A percentile compares a stretch with the other conserved stretches of the same genome.
Evolutionary conservation across 2,329 filamentous ascomycete species (phyloP).

Genomic region (Penicillium sclerotiorum): DNA sequence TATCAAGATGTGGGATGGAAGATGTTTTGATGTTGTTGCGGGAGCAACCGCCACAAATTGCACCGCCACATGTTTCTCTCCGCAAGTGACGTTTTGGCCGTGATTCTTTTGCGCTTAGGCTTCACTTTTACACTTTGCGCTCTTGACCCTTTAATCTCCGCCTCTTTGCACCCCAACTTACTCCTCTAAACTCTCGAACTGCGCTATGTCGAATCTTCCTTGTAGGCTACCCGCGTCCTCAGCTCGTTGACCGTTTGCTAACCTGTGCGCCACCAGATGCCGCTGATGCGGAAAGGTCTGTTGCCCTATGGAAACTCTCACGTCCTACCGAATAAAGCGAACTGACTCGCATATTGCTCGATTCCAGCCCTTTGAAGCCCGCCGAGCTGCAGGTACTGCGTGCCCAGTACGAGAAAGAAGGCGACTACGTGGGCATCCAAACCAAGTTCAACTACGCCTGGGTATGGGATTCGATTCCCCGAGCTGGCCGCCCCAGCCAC

Average conservation of each 20-base stretch:
- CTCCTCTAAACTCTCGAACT: not conserved
- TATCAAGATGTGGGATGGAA: constrained; percentile 3
- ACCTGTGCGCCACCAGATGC: constrained; percentile 66
- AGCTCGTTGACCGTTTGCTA: constrained; percentile 1
- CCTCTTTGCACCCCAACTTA: constrained; percentile 2
- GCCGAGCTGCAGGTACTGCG: constrained; percentile 91
- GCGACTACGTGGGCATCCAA: constrained; percentile 93
- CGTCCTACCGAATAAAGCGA: constrained; percentile 1
- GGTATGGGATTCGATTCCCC: constrained; percentile 57
- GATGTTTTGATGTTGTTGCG: constrained; percentile 35
- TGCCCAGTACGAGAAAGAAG: constrained; percentile 95
- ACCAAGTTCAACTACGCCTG: constrained; percentile 99
- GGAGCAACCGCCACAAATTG: constrained; percentile 42
- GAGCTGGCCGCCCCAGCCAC: not conserved
- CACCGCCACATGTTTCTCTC: constrained; percentile 40
- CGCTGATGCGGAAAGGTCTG: constrained; percentile 91
- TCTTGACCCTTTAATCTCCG: not conserved
- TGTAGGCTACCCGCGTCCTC: constrained; percentile 42
- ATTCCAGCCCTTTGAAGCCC: constrained; percentile 77
- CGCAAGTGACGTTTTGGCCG: constrained; percentile 31
- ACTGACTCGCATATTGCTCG: constrained; percentile 11
- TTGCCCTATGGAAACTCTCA: constrained; percentile 12
- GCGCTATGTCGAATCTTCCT: constrained; percentile 52
- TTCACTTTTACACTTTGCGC: constrained; percentile 5
- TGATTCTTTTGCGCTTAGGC: constrained; percentile 13